phyloP scores from a whole-genome alignment of 768 basidiomycete species.

The Sporobolomyces roseus region DNA sequence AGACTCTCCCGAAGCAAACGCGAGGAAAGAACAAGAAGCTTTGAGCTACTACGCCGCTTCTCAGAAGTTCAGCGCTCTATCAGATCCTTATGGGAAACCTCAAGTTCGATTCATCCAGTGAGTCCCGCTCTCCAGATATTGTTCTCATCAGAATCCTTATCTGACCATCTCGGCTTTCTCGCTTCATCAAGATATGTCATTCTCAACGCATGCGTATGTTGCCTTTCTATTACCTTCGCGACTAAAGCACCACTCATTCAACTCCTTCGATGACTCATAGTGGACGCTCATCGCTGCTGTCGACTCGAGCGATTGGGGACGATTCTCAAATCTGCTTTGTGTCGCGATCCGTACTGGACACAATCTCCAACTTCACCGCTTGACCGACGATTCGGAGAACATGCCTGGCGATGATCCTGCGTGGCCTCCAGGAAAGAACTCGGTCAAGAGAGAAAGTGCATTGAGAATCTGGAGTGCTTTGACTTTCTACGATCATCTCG shows the following conservation, averaged over 20 bases:
- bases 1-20: not conserved
- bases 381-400: constrained; percentile 24
- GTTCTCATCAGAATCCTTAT: not conserved
- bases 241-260: not conserved
- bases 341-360: constrained; percentile 23
- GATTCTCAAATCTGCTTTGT: constrained; percentile 30
- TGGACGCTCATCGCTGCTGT: constrained; percentile 19
- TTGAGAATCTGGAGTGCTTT: constrained; percentile 23
- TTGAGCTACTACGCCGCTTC: constrained; percentile 5
- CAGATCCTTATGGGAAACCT: constrained; percentile 14
- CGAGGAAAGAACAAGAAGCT: not conserved
- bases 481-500: constrained; percentile 26
- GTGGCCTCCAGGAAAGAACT: constrained; percentile 40
- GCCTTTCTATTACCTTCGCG: not conserved
- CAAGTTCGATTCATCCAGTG: constrained; percentile 29
- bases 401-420: constrained; percentile 30
- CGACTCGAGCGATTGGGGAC: constrained; percentile 15
- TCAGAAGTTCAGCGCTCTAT: constrained; percentile 14
- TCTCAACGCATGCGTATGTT: constrained; percentile 21
- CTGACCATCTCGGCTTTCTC: no score
- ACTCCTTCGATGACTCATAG: not conserved
- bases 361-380: constrained; percentile 29
- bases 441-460: constrained; percentile 29
- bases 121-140: not conserved
- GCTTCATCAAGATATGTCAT: constrained; percentile 1